Conservation (phyloP, 768 basidiomycete genomes). For the Pseudohyphozyma bogoriensis region DNA sequence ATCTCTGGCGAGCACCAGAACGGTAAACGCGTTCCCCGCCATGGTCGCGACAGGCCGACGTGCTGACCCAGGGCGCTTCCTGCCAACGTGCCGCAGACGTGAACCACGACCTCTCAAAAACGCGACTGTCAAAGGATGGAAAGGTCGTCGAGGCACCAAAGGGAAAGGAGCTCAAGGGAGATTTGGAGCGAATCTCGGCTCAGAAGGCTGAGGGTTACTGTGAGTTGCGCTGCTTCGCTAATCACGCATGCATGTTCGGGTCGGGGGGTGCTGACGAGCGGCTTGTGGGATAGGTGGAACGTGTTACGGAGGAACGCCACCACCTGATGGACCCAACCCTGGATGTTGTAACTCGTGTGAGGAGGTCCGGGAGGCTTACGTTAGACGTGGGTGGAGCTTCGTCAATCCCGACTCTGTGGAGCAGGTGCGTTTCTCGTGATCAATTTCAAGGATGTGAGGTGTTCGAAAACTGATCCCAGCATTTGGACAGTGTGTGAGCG, state of each 20-base stretch:
- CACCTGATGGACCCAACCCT: slow-evolving; percentile 37
- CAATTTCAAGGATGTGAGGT: no score
- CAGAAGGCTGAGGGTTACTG: slow-evolving; percentile 44
- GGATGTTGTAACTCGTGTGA: slow-evolving; percentile 97
- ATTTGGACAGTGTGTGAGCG: slow-evolving; percentile 66
- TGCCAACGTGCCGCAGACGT: slow-evolving; percentile 47
- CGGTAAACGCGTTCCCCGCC: no score
- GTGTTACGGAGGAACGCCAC: slow-evolving; percentile 79
- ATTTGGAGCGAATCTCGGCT: slow-evolving; percentile 65
- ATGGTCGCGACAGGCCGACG: background rate
- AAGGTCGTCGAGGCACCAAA: slow-evolving; percentile 41
- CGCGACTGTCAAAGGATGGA: slow-evolving; percentile 57
- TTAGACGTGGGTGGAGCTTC: slow-evolving; percentile 92
- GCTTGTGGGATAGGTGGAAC: slow-evolving; percentile 57
- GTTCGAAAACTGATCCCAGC: no score
- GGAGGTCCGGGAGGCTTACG: slow-evolving; percentile 80
- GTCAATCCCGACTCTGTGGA: slow-evolving; percentile 79
- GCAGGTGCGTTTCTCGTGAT: slow-evolving; percentile 52
- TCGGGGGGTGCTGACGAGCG: background rate
- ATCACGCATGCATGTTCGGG: no score
- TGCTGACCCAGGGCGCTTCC: background rate
- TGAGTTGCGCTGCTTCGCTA: slow-evolving; percentile 8
- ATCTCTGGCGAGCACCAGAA: slow-evolving; percentile 91
- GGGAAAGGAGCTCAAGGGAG: slow-evolving; percentile 60
- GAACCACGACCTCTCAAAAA: slow-evolving; percentile 79